These are phyloP conservation scores for Cordyceps sp. DNA, from an alignment of 2,329 filamentous ascomycete species.

Conservation along the genomic window DNA sequence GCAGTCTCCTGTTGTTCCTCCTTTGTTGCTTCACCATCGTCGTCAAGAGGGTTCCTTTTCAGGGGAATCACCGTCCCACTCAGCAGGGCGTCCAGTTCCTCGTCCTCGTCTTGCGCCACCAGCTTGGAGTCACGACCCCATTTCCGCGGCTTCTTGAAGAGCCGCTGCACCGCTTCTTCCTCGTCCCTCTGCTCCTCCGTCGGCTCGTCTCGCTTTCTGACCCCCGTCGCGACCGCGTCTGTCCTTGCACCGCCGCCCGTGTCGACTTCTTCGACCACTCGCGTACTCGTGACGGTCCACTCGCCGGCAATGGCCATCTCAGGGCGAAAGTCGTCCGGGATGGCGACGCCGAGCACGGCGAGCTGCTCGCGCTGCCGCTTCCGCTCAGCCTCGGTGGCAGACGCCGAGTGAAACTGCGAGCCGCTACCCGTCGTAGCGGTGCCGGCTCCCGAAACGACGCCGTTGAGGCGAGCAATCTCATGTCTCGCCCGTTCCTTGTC, in stretches of 20 bases:
- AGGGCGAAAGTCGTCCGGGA: constrained; percentile 61
- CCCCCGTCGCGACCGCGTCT: constrained; percentile 28
- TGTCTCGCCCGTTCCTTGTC: constrained; percentile 69
- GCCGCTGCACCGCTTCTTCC: constrained; percentile 36
- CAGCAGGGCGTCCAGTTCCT: constrained; percentile 47
- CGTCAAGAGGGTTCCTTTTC: constrained; percentile 8
- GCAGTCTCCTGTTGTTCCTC: too few relatives aligned
- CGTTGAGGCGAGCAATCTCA: constrained; percentile 76
- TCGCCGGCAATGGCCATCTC: constrained; percentile 82
- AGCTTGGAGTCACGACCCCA: constrained; percentile 38
- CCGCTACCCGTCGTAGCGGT: too few relatives aligned
- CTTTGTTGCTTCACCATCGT: too few relatives aligned
- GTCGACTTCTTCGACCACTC: constrained; percentile 30
- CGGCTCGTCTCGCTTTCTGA: constrained; percentile 44
- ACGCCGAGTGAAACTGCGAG: too few relatives aligned
- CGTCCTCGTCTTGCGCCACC: constrained; percentile 27
- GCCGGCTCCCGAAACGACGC: constrained; percentile 35
- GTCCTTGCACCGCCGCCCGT: constrained; percentile 21
- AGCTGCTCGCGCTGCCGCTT: constrained; percentile 79
- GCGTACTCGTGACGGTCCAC: constrained; percentile 60
- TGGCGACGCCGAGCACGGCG: constrained; percentile 67
- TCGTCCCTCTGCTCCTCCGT: constrained; percentile 42
- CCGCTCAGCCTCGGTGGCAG: constrained; percentile 39
- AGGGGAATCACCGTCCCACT: constrained; percentile 14
- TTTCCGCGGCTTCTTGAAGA: constrained; percentile 41